phyloP scores from a whole-genome alignment of 176 grass and related monocot genomes.

The Aegilops speltoides region DNA sequence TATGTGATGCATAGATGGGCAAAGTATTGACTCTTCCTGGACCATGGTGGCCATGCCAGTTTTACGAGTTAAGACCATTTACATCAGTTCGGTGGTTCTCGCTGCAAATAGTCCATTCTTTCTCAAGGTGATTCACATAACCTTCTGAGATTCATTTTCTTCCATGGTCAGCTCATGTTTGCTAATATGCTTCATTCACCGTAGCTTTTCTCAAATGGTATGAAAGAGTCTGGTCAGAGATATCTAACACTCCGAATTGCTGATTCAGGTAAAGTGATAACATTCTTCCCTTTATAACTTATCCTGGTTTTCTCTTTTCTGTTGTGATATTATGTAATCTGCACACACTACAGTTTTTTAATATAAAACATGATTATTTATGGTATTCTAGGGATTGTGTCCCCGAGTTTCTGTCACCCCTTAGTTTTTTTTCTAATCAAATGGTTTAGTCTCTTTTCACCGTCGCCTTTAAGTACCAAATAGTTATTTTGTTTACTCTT shows the following conservation, averaged over 20 bases:
- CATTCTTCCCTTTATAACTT: neutral
- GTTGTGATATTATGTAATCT: neutral
- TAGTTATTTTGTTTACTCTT: neutral
- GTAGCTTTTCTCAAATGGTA: constrained; percentile 97
- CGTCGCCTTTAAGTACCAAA: neutral
- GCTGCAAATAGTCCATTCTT: constrained; percentile 96
- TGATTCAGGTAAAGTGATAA: constrained; percentile 66
- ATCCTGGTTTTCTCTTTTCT: neutral
- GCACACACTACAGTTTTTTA: neutral
- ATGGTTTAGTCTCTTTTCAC: neutral
- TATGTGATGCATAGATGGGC: constrained; percentile 49
- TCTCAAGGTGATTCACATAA: constrained; percentile 59
- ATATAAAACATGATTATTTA: neutral
- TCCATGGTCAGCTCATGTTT: constrained; percentile 4
- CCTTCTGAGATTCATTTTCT: constrained; percentile 1
- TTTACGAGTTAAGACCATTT: constrained; percentile 67
- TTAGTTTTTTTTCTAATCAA: neutral
- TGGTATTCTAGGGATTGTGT: neutral
- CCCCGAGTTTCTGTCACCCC: neutral
- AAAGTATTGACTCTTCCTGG: constrained; percentile 59
- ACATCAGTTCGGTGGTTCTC: constrained; percentile 92
- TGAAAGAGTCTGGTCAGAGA: constrained; percentile 93
- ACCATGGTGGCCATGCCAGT: constrained; percentile 38
- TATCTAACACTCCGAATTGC: constrained; percentile 85
- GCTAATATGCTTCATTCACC: constrained; percentile 20